Evolutionary conservation across 2,329 filamentous ascomycete species (phyloP), one percentile per base, ranked within the genome.

Genomic region (Sporothrix luriei): DNA sequence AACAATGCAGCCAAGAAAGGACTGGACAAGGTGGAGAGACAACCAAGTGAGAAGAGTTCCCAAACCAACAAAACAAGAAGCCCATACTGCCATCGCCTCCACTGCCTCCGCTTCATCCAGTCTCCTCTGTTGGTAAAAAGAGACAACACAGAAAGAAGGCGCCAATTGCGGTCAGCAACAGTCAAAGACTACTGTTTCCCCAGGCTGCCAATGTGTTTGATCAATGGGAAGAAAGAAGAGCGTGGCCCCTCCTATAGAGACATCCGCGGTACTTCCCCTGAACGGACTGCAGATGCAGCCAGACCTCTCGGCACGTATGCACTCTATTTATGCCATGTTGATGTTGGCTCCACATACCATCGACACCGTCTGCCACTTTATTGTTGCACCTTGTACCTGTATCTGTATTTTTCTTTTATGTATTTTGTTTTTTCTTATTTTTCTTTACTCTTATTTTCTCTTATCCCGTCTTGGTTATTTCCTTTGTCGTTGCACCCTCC

Each of bases 1-100:
- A 49, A 52, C 19, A 52, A 65, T 62, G 38, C 57, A 62, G 46
- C 62, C 46, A 65, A 51, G 62, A 65, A 43, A 29, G 16, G 40
- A 4, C 21, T 14, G 51, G 21, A 29, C 3, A 4, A 29, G 40
- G 33, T 33, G 6, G 24, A 29, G 59, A 64, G 61, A 49, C 24
- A 29, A 11, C 4, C 19, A 10, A 26, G 38, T 11, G 33, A 61
- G 55, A 14, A 21, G 16, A n/a, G 24, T 13, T 21, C 2, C 38
- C 10, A 33, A 11, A 43, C 9, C 38, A 46, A 26, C 21, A 26
- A 19, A 46, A 62, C 24, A 33, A 33, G 33, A 7, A 4, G 33
- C 6, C 33, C 6, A 33, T 33, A 33, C 7, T 6, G 33, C 16
- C 5, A 16, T 5, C 46, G 16, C 46, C 46, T 16, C 16, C 2